Evolutionary conservation across 176 grass and related monocot species (phyloP).

Genomic region (Musa itinerans): DNA sequence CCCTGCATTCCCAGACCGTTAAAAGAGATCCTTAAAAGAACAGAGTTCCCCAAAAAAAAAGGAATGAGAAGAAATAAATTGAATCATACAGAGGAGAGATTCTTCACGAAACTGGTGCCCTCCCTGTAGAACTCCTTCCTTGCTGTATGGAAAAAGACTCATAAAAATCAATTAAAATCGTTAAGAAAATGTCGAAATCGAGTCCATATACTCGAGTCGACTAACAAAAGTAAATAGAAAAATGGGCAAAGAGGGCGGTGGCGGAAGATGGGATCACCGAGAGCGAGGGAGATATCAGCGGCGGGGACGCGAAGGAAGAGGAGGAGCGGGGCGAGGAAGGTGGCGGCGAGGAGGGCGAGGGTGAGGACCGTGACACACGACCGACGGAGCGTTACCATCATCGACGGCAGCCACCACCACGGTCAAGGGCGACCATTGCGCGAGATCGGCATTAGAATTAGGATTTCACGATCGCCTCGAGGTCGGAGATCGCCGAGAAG

Average conservation of each 20-base stretch:
- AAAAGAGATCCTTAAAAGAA: slow-evolving; percentile 1
- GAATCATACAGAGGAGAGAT: slow-evolving; percentile 21
- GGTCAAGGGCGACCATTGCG: background rate
- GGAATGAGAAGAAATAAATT: background rate
- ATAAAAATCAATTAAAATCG: background rate
- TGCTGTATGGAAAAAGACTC: slow-evolving; percentile 14
- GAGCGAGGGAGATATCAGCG: background rate
- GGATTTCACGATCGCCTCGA: background rate
- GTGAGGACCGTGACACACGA: background rate
- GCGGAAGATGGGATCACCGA: background rate
- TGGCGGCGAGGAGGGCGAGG: background rate
- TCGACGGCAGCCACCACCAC: background rate
- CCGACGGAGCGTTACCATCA: background rate
- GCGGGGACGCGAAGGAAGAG: background rate
- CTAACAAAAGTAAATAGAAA: background rate
- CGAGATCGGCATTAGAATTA: background rate
- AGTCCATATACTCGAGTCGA: background rate
- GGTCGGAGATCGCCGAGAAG: background rate
- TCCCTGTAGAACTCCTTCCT: slow-evolving; percentile 20
- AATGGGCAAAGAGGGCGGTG: background rate
- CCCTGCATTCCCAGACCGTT: slow-evolving; percentile 1
- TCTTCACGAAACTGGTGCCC: slow-evolving; percentile 21
- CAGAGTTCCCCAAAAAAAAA: background rate
- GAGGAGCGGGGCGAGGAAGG: background rate
- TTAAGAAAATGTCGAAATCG: background rate